Conservation (phyloP, 163 green algal species). For the Scenedesmus sp. region DNA sequence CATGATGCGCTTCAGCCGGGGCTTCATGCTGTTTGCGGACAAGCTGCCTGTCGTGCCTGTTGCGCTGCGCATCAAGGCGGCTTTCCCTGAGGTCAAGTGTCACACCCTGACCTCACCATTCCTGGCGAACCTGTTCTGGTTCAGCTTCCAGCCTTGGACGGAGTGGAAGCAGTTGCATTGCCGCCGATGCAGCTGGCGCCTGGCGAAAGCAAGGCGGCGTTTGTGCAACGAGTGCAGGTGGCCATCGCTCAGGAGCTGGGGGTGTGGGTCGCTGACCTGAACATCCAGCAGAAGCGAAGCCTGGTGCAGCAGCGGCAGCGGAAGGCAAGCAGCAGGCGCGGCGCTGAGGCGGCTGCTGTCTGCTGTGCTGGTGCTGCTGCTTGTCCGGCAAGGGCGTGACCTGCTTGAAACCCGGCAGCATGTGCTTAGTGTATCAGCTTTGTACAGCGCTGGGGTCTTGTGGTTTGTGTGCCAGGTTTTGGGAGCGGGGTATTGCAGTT, state of each 20-base stretch:
- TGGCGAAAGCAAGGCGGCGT: slow-evolving; percentile 66
- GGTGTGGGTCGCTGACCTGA: slow-evolving; percentile 63
- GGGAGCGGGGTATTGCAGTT: background rate
- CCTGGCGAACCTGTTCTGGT: slow-evolving; percentile 74
- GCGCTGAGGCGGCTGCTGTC: background rate
- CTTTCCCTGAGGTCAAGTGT: slow-evolving; percentile 40
- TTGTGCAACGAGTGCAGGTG: slow-evolving; percentile 73
- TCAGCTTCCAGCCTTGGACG: slow-evolving; percentile 62
- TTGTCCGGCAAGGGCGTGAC: background rate
- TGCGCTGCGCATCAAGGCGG: slow-evolving; percentile 59
- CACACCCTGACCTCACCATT: slow-evolving; percentile 77
- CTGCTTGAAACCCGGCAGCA: background rate
- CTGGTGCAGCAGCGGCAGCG: slow-evolving; percentile 46
- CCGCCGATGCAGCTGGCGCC: slow-evolving; percentile 56
- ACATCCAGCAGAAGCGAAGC: slow-evolving; percentile 71
- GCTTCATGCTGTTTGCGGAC: slow-evolving; percentile 71
- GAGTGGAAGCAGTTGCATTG: slow-evolving; percentile 70
- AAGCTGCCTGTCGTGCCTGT: slow-evolving; percentile 71
- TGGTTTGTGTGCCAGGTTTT: background rate
- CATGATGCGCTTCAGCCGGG: slow-evolving; percentile 71
- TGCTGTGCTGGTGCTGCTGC: background rate
- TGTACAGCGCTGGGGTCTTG: background rate
- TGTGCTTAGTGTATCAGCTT: background rate
- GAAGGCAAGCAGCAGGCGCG: slow-evolving; percentile 3
- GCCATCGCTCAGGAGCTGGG: slow-evolving; percentile 70